Conservation (phyloP, 768 basidiomycete species). For the Neoboletus subvelutipes region DNA sequence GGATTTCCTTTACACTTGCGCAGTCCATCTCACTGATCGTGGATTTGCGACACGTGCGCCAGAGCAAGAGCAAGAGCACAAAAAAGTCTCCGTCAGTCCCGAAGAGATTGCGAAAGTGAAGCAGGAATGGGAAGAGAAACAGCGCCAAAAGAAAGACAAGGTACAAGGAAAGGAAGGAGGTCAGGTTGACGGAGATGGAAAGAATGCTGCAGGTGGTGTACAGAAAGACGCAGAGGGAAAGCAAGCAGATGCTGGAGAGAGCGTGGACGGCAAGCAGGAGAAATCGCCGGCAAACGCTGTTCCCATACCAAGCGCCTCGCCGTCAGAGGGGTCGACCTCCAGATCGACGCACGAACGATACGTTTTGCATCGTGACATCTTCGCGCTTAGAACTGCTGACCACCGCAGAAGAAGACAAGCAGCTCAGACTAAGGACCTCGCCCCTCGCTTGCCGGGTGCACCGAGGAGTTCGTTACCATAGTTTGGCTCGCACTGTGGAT, state of each 20-base stretch:
- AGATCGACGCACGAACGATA: conserved; percentile 68
- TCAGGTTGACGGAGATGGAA: conserved; percentile 35
- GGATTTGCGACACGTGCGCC: conserved; percentile 65
- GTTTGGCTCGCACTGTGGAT: not conserved
- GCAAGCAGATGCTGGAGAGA: conserved; percentile 36
- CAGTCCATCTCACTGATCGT: conserved; percentile 73
- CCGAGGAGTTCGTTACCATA: conserved; percentile 38
- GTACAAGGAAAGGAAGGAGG: conserved; percentile 44
- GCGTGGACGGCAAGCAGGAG: conserved; percentile 24
- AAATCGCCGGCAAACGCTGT: conserved; percentile 20
- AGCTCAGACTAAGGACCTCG: conserved; percentile 66
- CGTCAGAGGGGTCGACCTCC: conserved; percentile 36
- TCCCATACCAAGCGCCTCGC: conserved; percentile 24
- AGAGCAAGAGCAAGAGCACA: conserved; percentile 40
- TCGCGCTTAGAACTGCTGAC: conserved; percentile 74
- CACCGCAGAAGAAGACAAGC: conserved; percentile 68
- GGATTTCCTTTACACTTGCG: conserved; percentile 88
- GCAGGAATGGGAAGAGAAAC: conserved; percentile 76
- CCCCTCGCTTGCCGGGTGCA: conserved; percentile 66
- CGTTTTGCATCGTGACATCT: conserved; percentile 80
- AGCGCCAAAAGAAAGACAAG: conserved; percentile 57
- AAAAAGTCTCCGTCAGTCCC: conserved; percentile 40
- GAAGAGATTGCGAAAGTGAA: conserved; percentile 80
- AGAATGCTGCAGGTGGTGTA: not conserved
- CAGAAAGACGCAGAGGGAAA: conserved; percentile 33